Evolutionary conservation across 148 eudicot genomes (phyloP).

Genomic region (Diospyros kaki): DNA sequence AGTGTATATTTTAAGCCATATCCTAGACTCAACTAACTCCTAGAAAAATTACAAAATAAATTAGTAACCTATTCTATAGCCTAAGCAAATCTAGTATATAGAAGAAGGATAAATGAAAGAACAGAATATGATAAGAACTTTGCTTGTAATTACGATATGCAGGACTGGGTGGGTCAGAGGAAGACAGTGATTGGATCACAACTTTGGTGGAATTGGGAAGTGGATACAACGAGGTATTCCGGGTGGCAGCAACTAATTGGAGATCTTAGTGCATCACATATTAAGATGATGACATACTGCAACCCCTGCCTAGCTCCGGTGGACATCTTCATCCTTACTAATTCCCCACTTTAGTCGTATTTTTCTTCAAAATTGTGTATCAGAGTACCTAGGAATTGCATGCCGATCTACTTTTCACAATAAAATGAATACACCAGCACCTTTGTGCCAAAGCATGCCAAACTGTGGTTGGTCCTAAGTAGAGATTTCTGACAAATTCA

Average conservation of each 20-base stretch:
- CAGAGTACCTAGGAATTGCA: too few relatives aligned
- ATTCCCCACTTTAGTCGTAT: not conserved
- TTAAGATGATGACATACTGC: conserved; percentile 97
- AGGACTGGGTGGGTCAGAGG: conserved; percentile 99
- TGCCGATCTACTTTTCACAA: not conserved
- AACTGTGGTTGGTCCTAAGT: not conserved
- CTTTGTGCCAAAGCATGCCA: too few relatives aligned
- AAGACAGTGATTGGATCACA: conserved; percentile 93
- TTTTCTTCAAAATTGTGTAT: not conserved
- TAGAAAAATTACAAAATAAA: not conserved
- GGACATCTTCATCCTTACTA: conserved; percentile 10
- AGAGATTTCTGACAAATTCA: not conserved
- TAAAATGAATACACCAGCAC: not conserved
- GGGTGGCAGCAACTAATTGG: conserved; percentile 75
- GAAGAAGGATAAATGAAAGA: not conserved
- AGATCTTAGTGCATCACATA: conserved; percentile 50
- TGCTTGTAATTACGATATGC: not conserved
- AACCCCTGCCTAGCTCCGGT: conserved; percentile 97
- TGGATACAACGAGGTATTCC: conserved; percentile 60
- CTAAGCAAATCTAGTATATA: not conserved
- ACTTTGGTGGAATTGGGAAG: conserved; percentile 99
- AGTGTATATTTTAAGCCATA: not conserved
- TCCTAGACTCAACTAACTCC: not conserved
- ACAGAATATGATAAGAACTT: too few relatives aligned
- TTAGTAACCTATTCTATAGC: not conserved